phyloP scores from a whole-genome alignment of 78 protist species.

The Chrysochromulina parva region DNA sequence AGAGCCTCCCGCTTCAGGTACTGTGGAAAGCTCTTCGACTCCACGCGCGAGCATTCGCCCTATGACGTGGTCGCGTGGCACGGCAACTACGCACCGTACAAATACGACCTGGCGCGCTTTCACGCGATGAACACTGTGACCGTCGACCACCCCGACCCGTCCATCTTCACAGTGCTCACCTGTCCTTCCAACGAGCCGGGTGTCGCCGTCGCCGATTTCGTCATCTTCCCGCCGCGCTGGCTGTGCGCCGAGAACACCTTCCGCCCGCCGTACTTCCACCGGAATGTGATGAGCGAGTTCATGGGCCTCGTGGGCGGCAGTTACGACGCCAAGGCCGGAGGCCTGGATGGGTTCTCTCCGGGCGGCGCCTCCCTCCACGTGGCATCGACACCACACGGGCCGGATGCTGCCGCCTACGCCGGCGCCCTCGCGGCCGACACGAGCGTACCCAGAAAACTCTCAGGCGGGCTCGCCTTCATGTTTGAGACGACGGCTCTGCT shows the following conservation, averaged over 20 bases:
- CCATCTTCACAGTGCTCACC: constrained; percentile 94
- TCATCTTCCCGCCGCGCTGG: constrained; percentile 94
- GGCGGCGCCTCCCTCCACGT: constrained; percentile 78
- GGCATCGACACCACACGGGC: constrained; percentile 93
- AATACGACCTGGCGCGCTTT: constrained; percentile 84
- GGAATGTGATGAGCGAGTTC: constrained; percentile 90
- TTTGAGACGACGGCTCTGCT: constrained; percentile 72
- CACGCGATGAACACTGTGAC: constrained; percentile 82
- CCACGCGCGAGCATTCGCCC: constrained; percentile 56
- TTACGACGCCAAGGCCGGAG: constrained; percentile 95
- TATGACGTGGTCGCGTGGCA: constrained; percentile 96
- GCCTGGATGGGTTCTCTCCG: constrained; percentile 78
- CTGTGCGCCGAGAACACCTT: constrained; percentile 85
- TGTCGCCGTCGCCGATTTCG: constrained; percentile 90
- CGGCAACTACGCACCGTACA: constrained; percentile 94
- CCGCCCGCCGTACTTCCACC: constrained; percentile 94
- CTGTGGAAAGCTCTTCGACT: constrained; percentile 62
- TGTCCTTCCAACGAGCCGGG: constrained; percentile 84
- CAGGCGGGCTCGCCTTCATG: constrained; percentile 80
- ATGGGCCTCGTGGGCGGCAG: constrained; percentile 91
- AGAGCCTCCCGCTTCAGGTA: too few species aligned
- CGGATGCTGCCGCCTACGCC: constrained; percentile 74
- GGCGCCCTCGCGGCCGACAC: constrained; percentile 56
- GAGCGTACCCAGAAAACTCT: constrained; percentile 47
- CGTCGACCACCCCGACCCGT: constrained; percentile 93